These are phyloP conservation scores for Kluyveromyces aestuarii DNA, from an alignment of 805 yeast species.

Conservation along the genomic window DNA sequence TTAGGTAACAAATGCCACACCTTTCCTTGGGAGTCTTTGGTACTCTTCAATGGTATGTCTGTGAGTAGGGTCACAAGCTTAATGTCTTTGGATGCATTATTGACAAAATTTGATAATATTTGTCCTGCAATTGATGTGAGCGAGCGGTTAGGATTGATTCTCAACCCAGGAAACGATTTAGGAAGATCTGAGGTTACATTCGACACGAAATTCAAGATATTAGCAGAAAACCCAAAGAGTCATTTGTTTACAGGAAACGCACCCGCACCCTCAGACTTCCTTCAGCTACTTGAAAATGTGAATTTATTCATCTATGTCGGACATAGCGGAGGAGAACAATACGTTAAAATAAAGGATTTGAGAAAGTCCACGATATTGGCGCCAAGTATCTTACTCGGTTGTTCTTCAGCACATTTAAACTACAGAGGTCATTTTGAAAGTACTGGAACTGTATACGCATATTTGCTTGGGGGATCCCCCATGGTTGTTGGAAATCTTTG, in stretches of 20 bases:
- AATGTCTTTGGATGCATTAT: slow-evolving; percentile 31
- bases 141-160: slow-evolving; percentile 45
- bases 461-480: slow-evolving; percentile 74
- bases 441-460: slow-evolving; percentile 66
- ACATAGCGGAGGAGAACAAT: slow-evolving; percentile 95
- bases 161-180: slow-evolving; percentile 82
- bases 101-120: slow-evolving; percentile 17
- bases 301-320: slow-evolving; percentile 73
- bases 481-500: slow-evolving; percentile 79
- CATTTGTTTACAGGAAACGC: slow-evolving; percentile 41
- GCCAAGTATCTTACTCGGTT: slow-evolving; percentile 70
- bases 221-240: slow-evolving; percentile 35
- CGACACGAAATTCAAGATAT: slow-evolving; percentile 31
- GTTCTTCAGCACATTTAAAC: slow-evolving; percentile 72
- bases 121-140: slow-evolving; percentile 15
- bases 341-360: slow-evolving; percentile 47
- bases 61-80: slow-evolving; percentile 72
- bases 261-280: slow-evolving; percentile 51
- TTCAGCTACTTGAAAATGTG: slow-evolving; percentile 32
- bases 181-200: slow-evolving; percentile 54
- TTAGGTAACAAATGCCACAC: slow-evolving; percentile 55
- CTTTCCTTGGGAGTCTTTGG: slow-evolving; percentile 88
- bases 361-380: slow-evolving; percentile 38
- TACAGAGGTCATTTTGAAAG: slow-evolving; percentile 56
- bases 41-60: slow-evolving; percentile 43